Conservation (phyloP, 345 rosid genomes). For the Rhodamnia argentea region DNA sequence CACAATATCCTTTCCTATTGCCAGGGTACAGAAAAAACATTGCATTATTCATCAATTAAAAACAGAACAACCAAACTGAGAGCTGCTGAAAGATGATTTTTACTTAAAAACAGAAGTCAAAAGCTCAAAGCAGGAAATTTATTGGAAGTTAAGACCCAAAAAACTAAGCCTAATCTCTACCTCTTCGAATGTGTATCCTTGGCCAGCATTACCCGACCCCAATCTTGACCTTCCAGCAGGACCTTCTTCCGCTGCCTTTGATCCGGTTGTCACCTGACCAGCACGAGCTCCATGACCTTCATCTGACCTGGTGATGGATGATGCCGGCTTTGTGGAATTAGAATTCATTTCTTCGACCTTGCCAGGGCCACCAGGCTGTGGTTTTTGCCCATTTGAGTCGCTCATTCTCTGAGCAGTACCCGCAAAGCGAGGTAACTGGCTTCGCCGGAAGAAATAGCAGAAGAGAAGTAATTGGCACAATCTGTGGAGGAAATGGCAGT, state of each 20-base stretch:
- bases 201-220: conserved; percentile 98
- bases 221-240: conserved; percentile 60
- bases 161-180: conserved; percentile 17
- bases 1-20: not conserved
- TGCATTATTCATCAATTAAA: not conserved
- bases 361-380: conserved; percentile 60
- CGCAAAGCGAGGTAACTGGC: conserved; percentile 47
- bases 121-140: not conserved
- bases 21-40: not conserved
- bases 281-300: conserved; percentile 62
- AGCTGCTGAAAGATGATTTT: not conserved
- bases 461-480: conserved; percentile 93
- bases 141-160: not conserved
- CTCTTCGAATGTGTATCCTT: conserved; percentile 99
- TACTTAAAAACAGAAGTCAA: not conserved
- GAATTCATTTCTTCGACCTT: conserved; percentile 78
- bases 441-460: conserved; percentile 80
- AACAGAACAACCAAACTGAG: not conserved
- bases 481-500: conserved; percentile 98
- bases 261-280: conserved; percentile 57
- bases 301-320: conserved; percentile 51
- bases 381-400: conserved; percentile 64
- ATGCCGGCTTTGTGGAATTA: conserved; percentile 41
- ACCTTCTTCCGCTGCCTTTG: conserved; percentile 79
- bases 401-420: conserved; percentile 42